Percentiles rank a stretch among this genome's conserved stretches.
Conservation (phyloP, 1,284 basidiomycete species). For the Flammula alnicola region DNA sequence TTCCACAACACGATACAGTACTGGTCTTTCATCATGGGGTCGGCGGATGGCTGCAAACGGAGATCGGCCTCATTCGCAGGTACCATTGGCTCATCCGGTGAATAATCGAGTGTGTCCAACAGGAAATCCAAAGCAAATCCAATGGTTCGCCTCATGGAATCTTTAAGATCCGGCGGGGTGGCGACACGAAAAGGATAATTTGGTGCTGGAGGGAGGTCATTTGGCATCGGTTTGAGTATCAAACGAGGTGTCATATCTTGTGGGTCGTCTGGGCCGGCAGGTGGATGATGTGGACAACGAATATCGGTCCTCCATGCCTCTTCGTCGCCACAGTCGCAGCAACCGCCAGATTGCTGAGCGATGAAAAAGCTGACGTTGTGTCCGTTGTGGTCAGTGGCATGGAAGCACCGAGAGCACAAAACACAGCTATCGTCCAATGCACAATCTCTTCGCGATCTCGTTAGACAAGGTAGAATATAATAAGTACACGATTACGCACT, state of each 20-base stretch:
- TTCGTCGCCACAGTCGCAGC: conserved; percentile 91
- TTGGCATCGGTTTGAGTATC: conserved; percentile 39
- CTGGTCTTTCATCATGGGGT: conserved; percentile 78
- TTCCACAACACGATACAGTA: conserved; percentile 94
- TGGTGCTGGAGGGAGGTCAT: conserved; percentile 60
- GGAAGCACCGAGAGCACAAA: conserved; percentile 87
- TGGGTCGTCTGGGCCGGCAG: conserved; percentile 31
- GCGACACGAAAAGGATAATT: conserved; percentile 60
- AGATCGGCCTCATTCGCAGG: conserved; percentile 74
- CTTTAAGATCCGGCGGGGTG: conserved; percentile 68
- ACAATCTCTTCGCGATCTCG: conserved; percentile 71
- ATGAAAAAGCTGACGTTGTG: conserved; percentile 94
- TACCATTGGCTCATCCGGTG: conserved; percentile 78
- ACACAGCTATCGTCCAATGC: conserved; percentile 88
- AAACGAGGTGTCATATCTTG: conserved; percentile 40
- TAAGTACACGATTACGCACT: conserved; percentile 59
- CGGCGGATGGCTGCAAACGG: conserved; percentile 71
- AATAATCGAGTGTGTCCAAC: conserved; percentile 84
- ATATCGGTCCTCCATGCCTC: conserved; percentile 81
- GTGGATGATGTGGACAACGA: conserved; percentile 74
- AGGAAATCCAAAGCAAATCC: conserved; percentile 65
- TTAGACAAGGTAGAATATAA: conserved; percentile 9
- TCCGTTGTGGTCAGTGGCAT: conserved; percentile 78
- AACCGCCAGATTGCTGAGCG: conserved; percentile 87
- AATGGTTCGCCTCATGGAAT: conserved; percentile 76